Evolutionary conservation across 164 flowering plant species (phyloP), one percentile per base, ranked within the genome.

Genomic region (Tetracentron sinense): DNA sequence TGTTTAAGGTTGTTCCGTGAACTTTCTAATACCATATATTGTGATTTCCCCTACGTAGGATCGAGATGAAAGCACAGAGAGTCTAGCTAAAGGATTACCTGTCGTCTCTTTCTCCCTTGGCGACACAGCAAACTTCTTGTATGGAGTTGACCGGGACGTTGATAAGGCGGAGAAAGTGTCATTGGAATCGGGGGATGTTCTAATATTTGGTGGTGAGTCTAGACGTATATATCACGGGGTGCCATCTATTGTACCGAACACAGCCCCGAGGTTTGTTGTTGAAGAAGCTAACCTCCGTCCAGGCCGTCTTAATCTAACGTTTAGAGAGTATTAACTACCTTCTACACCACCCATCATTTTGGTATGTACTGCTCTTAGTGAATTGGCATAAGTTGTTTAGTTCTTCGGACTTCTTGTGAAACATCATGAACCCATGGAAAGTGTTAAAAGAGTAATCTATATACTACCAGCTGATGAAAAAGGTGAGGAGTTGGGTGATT

Each of bases 101-200:
- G 96, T 93, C n/a, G 92, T 93, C 30, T 93, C 97, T 28, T 82
- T 93, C 64, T 90, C 98, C 22, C 66, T 88, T 63, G 98, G 98
- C 4, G 89, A 93, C 67, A 50, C 86, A 1, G 97, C 92, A 11
- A 85, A 87, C 14, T 93, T 93, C 63, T 58, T 82, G 51, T 90
- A 80, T 68, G 84, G 88, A 42, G 82, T 85, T 51, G 53, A 71
- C 11, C 76, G 84, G 61, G 85, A 85, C 57, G 68, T 54, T 19
- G 81, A 69, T 21, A 77, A 75, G 67, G 92, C 90, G 22, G 64
- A 79, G 0, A 81, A 79, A 48, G 76, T 88, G 7, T 19, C 22
- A 1, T 67, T 93, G 67, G 83, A 87, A 63, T 90, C 97, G 1
- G 97, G 98, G 56, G 98, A 93, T 77, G 83, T 87, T 57, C 61